Base-by-base conservation (phyloP, 768 basidiomycete species). In the Pilatotrama ljubarskyi region DNA sequence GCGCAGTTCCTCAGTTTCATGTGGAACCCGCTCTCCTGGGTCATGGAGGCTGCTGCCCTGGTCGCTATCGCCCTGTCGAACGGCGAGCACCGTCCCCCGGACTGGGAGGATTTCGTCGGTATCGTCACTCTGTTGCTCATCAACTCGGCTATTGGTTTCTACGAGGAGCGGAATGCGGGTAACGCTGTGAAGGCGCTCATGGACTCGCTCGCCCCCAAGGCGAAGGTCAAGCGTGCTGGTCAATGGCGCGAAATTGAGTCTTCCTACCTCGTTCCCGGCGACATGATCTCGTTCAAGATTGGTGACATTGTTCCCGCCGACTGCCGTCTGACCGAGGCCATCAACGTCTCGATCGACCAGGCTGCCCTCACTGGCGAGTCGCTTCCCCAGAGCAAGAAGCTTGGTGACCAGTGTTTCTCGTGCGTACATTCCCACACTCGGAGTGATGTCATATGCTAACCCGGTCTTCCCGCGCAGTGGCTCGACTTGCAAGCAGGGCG, bases 11-110 rank as follows among this genome's bases (percentile, higher is more conserved):
- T 94, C 67, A 87, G 87, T 73, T 98, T 98, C 84, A 98, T 98
- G 96, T 98, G 96, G 96, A 98, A 98, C 78, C 96, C 96, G 43
- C 81, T 98, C 13, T 98, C 96, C 35, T 98, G 96, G 96, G 96
- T 98, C 76, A 98, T 98, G 96, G 96, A 98, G 76, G 94, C 89
- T 63, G 95, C 95, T 38, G 91, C 93, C 8, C 81, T 94, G 29
- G 93, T 95, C 65, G 95, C 96, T 48, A 98, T 98, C 73, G 94
- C 85, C 41, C 85, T 98, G 29, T 97, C 96, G 56, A 98, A 98
- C 75, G 96, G 96, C 75, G 86, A 87, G 68, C 78, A 80, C 56
- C 78, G 81, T 55, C 85, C 95, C 26, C 96, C 96, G 18, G 95
- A 98, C 71, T 98, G 96, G 96, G 80, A 91, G 72, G 96, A 98